Base-by-base conservation (phyloP, 805 yeast species). In the Ogataea paraovalis region DNA sequence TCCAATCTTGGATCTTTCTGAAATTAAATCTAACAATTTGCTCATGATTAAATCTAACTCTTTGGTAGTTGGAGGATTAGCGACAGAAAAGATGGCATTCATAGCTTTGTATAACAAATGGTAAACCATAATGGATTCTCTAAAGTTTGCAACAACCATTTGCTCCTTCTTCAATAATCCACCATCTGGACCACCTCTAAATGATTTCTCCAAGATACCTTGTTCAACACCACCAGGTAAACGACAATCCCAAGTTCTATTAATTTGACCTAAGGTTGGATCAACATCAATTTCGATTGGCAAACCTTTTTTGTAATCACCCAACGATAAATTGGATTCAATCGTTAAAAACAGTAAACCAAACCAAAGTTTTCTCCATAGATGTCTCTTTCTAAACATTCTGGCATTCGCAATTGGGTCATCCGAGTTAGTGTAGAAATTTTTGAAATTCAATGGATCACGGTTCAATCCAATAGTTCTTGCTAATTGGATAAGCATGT, bases 101-200 rank as follows among this genome's bases (percentile, higher is more conserved):
- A 73, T 69, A 0, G 71, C 72, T 46, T 59, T 66, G 41, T 69
- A 65, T 2, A 78, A 61, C 44, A 75, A 57, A 30, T 67, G 64
- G 56, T 77, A 79, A 28, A 76, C 70, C 38, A 70, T 69, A 47
- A 71, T 71, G 41, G 78, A 76, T 23, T 71, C 69, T 21, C 74
- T 73, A 38, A 74, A 72, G 56, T 74, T 73, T 43, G 71, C 67
- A 8, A 78, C 77, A 25, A 78, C 76, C 20, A 72, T 64, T 34
- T 75, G 62, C 53, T 78, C 83, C 50, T 61, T 55, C 33, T 60
- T 58, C 42, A 67, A 52, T n/a, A 56, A 41, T 16, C 49, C 49
- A 39, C 42, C 42, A 39, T 39, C 39, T n/a, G 37, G 30, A 12
- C 39, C 39, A 19, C 68, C 67, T 38, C 48, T 57, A 55, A 66